These are phyloP conservation scores for Phytophthora europaea DNA, from an alignment of 352 stramenopile species.

Conservation along the genomic window DNA sequence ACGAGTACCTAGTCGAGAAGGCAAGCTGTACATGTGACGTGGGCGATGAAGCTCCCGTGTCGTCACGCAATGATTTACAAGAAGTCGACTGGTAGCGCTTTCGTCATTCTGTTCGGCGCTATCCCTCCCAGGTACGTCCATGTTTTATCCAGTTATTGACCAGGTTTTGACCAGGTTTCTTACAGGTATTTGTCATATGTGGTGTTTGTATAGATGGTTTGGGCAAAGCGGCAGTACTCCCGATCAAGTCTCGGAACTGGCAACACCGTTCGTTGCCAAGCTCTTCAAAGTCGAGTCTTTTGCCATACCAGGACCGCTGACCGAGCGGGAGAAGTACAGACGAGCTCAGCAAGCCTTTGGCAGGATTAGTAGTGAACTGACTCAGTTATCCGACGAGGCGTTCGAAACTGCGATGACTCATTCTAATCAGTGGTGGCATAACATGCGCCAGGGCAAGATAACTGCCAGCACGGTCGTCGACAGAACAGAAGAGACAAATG, in stretches of 20 bases:
- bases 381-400: neutral
- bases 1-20: slow-evolving; percentile 12
- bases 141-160: neutral
- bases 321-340: slow-evolving; percentile 12
- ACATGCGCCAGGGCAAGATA: slow-evolving; percentile 4
- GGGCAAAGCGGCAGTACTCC: slow-evolving; percentile 1
- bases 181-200: neutral
- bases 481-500: neutral
- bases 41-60: slow-evolving; percentile 19
- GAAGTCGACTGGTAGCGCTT: slow-evolving; percentile 1
- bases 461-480: neutral
- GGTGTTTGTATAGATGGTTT: slow-evolving; percentile 10
- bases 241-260: neutral
- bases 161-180: neutral
- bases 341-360: slow-evolving; percentile 14
- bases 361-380: slow-evolving; percentile 10
- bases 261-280: slow-evolving; percentile 12
- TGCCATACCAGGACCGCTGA: neutral
- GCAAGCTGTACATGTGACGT: slow-evolving; percentile 4
- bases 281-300: neutral
- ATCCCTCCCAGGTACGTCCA: slow-evolving; percentile 6
- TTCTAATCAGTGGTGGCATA: slow-evolving; percentile 22
- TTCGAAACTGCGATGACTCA: slow-evolving; percentile 13
- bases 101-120: slow-evolving; percentile 5
- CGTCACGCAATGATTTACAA: slow-evolving; percentile 15